phyloP scores from a whole-genome alignment of 2,329 filamentous ascomycete species.

The Coniochaeta hoffmannii region DNA sequence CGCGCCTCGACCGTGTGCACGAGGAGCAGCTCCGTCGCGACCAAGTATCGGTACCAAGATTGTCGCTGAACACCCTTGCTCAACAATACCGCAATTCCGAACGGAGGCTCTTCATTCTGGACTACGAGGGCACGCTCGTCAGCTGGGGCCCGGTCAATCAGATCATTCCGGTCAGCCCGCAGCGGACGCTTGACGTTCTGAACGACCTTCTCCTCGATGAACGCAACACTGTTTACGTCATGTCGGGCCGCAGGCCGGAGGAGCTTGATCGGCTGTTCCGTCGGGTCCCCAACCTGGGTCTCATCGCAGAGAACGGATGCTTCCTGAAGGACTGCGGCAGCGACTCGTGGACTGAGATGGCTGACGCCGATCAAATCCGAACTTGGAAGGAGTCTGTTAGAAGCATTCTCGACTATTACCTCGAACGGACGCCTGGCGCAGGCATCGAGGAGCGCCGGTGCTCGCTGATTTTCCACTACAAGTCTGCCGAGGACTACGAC shows the following conservation, averaged over 20 bases:
- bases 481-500: constrained; percentile 69
- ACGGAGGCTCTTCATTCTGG: constrained; percentile 76
- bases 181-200: constrained; percentile 75
- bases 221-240: constrained; percentile 83
- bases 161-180: constrained; percentile 79
- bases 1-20: constrained; percentile 66
- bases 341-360: constrained; percentile 70
- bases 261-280: constrained; percentile 84
- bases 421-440: constrained; percentile 80
- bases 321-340: constrained; percentile 69
- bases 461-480: constrained; percentile 86
- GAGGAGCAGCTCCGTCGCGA: constrained; percentile 80
- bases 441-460: constrained; percentile 88
- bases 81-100: constrained; percentile 59
- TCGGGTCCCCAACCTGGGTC: constrained; percentile 71
- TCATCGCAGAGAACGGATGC: constrained; percentile 93
- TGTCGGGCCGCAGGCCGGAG: constrained; percentile 82
- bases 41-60: constrained; percentile 76
- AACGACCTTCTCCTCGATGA: constrained; percentile 75
- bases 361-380: constrained; percentile 60
- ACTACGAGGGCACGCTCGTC: constrained; percentile 89
- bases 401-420: constrained; percentile 80
- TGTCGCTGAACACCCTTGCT: constrained; percentile 60
- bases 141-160: constrained; percentile 78
- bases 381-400: constrained; percentile 80